Conservation (phyloP, 2,329 filamentous ascomycete genomes). For the Dothistroma pini region DNA sequence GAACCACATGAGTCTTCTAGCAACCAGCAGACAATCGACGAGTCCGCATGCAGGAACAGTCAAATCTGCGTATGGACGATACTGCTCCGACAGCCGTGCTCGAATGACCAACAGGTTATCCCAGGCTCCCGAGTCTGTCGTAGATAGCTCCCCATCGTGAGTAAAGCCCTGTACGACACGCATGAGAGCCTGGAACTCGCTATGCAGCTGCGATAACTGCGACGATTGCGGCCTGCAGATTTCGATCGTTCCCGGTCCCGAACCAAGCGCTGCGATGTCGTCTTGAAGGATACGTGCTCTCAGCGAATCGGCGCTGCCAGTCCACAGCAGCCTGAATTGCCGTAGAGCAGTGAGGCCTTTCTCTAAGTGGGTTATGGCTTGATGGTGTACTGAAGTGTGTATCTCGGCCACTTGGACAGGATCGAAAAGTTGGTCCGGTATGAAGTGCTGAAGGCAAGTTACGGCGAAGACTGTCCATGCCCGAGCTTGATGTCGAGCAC, state of each 20-base stretch:
- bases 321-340: slow-evolving; percentile 63
- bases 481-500: slow-evolving; percentile 33
- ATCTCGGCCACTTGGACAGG: slow-evolving; percentile 63
- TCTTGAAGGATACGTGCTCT: slow-evolving; percentile 61
- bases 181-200: slow-evolving; percentile 59
- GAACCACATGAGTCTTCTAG: slow-evolving; percentile 16
- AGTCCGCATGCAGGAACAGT: slow-evolving; percentile 74
- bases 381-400: slow-evolving; percentile 57
- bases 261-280: slow-evolving; percentile 62
- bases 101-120: slow-evolving; percentile 57
- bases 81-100: slow-evolving; percentile 64
- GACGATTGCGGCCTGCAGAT: slow-evolving; percentile 70
- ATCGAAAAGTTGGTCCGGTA: slow-evolving; percentile 83
- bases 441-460: slow-evolving; percentile 71
- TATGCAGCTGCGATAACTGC: slow-evolving; percentile 68
- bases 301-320: slow-evolving; percentile 64
- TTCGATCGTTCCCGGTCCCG: slow-evolving; percentile 60
- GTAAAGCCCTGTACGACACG: slow-evolving; percentile 22
- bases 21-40: slow-evolving; percentile 62
- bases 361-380: slow-evolving; percentile 55
- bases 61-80: slow-evolving; percentile 80
- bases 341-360: slow-evolving; percentile 58
- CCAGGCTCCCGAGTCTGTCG: slow-evolving; percentile 19
- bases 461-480: slow-evolving; percentile 76
- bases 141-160: neutral